Base-by-base conservation (phyloP, 225 moss, liverwort and hornwort genomes). In the Polytrichum formosum region DNA sequence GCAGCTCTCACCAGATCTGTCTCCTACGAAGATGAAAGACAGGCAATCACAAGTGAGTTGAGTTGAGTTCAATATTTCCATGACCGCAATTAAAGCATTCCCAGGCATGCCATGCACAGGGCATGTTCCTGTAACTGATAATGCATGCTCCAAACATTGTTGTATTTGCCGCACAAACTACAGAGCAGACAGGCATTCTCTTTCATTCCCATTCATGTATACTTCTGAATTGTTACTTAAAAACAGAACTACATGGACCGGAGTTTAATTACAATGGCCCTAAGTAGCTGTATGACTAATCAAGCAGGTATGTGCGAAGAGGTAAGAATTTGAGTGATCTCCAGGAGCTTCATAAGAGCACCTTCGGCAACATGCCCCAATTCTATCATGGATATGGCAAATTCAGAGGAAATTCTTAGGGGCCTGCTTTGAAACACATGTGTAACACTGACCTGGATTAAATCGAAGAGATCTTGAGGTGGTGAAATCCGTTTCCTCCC, bases 1-100 rank as follows among this genome's bases (percentile, higher is more conserved):
- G 94, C 84, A 82, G 90, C 91, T 71, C 85, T 83, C 26, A 98
- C 92, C 77, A 98, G 80, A 63, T 94, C 92, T 64, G 84, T 81
- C 81, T 98, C 97, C 92, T 92, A 85, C 68, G 86, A 72, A 46
- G 46, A 74, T 30, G 53, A 23, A 56, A 63, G 71, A 67, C 53
- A 66, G 61, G 53, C 46, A 46, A 46, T 46, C 46, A 46, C 46
- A 46, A 46, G 46, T 46, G 46, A 13, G 46, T 46, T 46, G 4
- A 46, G 13, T 46, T 46, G 13, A 46, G 7, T 16, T 46, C 46
- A 46, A 16, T 13, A 46, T 46, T 46, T 10, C 16, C 46, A 46
- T 46, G 46, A 46, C 46, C 16, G 4, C 46, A 46, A 46, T 46
- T 37, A 37, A 37, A 37, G 37, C 9, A 9, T 10, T 37, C 46